Base-by-base conservation (phyloP, 2,329 filamentous ascomycete genomes). In the Parastagonospora nodorum region DNA sequence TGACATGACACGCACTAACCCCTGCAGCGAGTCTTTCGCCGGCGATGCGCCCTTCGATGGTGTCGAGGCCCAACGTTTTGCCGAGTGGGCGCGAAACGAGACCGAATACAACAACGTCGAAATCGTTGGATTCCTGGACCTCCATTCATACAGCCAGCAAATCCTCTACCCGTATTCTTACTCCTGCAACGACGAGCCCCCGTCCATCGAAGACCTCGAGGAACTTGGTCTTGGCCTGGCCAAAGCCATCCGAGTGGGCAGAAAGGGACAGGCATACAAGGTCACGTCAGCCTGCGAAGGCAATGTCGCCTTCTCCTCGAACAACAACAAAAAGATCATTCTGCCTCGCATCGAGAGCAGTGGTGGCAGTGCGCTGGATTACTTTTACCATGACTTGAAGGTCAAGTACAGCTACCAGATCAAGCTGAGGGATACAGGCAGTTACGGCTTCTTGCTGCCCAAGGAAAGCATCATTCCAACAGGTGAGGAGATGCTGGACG, bases 141-240 rank as follows among this genome's bases (percentile, higher is more conserved):
- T 97, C 24, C 94, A 99, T 74, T 93, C 90, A 1, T 99, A 97
- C 73, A 95, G 91, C 0, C 92, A 99, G 75, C 89, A 97, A 74
- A 88, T 99, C 16, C 81, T 97, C 8, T 97, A 94, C 69, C 94
- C 94, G 0, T 97, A 92, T 71, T 87, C 89, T 5, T 96, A 90
- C 75, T 90, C 89, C 10, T 99, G 94, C 78, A 77, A 80, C 5
- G 80, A 83, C 5, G 79, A 86, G 27, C 93, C 94, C 10, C 92
- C 93, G 0, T 92, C 92, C 32, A 78, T 94, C 12, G 94, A 99
- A 75, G 96, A 95, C 63, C 82, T 99, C 1, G 86, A 96, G 73
- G 94, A 99, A 73, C 82, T 97, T 14, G 94, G 88, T 1, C 82
- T 92, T 48, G 93, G 92, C 24, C 82, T 99, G 27, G 88, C 90